These are phyloP conservation scores for Xenoacremonium recifei DNA, from an alignment of 2,329 filamentous ascomycete genomes.

Conservation along the genomic window DNA sequence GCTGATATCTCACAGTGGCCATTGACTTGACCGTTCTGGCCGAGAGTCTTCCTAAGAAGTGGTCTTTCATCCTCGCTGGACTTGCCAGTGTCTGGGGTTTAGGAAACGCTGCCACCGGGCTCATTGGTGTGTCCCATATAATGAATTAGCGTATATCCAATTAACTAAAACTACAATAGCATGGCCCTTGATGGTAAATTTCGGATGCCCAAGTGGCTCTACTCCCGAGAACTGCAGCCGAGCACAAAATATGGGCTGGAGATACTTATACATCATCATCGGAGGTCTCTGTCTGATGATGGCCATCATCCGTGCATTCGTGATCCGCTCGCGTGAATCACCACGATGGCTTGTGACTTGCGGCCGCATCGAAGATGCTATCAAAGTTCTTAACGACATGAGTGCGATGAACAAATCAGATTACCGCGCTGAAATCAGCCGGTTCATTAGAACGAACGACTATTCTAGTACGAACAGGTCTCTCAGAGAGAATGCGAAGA, in stretches of 20 bases:
- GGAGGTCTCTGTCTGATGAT: slow-evolving; percentile 38
- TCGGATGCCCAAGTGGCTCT: slow-evolving; percentile 15
- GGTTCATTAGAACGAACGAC: slow-evolving; percentile 1
- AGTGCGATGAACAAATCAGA: slow-evolving; percentile 24
- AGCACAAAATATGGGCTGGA: slow-evolving; percentile 42
- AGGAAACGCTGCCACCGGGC: slow-evolving; percentile 14
- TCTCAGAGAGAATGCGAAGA: slow-evolving; percentile 1
- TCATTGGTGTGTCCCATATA: no score
- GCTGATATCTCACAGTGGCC: slow-evolving; percentile 7
- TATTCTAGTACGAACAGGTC: background rate
- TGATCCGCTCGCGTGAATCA: slow-evolving; percentile 40
- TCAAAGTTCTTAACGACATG: slow-evolving; percentile 43
- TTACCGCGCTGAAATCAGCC: slow-evolving; percentile 1
- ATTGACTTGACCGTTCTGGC: slow-evolving; percentile 19
- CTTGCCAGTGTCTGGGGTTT: slow-evolving; percentile 17
- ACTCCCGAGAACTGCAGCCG: slow-evolving; percentile 30
- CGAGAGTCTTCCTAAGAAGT: slow-evolving; percentile 15
- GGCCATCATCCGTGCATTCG: slow-evolving; percentile 37
- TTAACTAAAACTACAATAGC: slow-evolving; percentile 7
- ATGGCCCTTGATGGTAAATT: slow-evolving; percentile 17
- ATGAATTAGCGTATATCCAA: no score
- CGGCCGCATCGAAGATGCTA: slow-evolving; percentile 41
- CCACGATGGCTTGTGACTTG: slow-evolving; percentile 39
- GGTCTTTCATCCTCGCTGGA: slow-evolving; percentile 14
- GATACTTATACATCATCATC: slow-evolving; percentile 39